Percentiles rank a stretch among this genome's conserved stretches.
phyloP scores from a whole-genome alignment of 2,329 filamentous ascomycete genomes.

The Claviceps sorghi region DNA sequence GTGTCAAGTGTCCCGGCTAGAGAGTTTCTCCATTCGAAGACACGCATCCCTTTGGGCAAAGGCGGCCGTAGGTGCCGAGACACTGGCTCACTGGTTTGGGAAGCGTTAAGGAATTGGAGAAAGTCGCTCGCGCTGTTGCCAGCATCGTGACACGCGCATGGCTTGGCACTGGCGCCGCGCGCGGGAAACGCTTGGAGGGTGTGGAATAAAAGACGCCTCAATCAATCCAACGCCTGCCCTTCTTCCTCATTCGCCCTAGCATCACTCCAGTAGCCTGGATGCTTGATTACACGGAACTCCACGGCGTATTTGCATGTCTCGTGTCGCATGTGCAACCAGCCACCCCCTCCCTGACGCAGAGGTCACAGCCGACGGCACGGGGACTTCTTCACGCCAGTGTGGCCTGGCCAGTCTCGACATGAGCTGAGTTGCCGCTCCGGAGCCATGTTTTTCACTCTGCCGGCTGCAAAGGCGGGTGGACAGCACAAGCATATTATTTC shows the following conservation, averaged over 20 bases:
- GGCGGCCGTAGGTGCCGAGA: conserved; percentile 6
- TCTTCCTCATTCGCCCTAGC: neutral
- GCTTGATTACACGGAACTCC: neutral
- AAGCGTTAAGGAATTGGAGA: conserved; percentile 6
- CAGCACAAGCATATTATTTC: neutral
- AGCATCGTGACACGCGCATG: conserved; percentile 4
- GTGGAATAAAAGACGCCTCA: neutral
- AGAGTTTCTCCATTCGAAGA: neutral
- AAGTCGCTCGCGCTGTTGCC: conserved; percentile 2
- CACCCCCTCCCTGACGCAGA: neutral
- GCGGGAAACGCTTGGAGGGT: neutral
- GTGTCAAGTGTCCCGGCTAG: neutral
- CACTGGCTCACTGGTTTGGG: conserved; percentile 4
- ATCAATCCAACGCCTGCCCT: neutral
- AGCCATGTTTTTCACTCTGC: neutral
- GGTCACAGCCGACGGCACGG: neutral
- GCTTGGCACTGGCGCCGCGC: conserved; percentile 4
- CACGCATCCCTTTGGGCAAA: neutral
- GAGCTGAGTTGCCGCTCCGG: neutral
- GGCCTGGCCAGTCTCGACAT: neutral
- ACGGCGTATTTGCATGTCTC: neutral
- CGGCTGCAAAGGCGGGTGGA: neutral
- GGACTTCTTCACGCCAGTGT: neutral
- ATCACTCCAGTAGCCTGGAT: neutral
- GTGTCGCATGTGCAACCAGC: neutral